These are phyloP conservation scores for Penicillium griseofulvum DNA, from an alignment of 2,329 filamentous ascomycete species.

Conservation along the genomic window DNA sequence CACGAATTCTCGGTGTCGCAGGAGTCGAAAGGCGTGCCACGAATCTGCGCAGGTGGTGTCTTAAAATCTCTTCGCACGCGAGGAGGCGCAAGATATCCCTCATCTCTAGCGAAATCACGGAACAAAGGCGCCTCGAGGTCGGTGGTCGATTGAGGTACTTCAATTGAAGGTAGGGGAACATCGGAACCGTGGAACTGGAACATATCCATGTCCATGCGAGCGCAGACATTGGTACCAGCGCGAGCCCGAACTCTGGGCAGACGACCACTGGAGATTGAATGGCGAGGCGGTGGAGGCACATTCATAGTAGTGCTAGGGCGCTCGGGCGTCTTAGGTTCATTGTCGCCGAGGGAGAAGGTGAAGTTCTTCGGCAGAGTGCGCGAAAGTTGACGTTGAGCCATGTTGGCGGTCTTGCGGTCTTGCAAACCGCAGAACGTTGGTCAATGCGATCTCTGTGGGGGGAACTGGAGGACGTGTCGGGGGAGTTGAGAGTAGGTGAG, in stretches of 20 bases:
- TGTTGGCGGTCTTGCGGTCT: constrained; percentile 19
- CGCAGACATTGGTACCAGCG: constrained; percentile 38
- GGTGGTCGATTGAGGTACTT: constrained; percentile 34
- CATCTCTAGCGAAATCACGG: constrained; percentile 28
- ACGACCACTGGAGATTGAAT: constrained; percentile 42
- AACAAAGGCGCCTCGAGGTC: constrained; percentile 26
- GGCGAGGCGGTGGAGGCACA: constrained; percentile 46
- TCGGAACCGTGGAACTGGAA: constrained; percentile 36
- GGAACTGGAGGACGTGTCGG: constrained; percentile 9
- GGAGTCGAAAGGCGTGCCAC: constrained; percentile 35
- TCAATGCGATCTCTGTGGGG: constrained; percentile 6
- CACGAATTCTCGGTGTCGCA: constrained; percentile 27
- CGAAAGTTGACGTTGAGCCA: constrained; percentile 44
- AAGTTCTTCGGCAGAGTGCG: constrained; percentile 50
- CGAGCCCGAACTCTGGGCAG: constrained; percentile 41
- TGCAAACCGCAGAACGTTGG: constrained; percentile 8
- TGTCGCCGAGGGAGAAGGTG: constrained; percentile 39
- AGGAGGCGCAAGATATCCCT: constrained; percentile 41
- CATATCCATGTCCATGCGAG: constrained; percentile 36
- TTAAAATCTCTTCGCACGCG: constrained; percentile 39
- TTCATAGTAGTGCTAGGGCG: constrained; percentile 39
- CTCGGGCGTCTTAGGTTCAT: constrained; percentile 45
- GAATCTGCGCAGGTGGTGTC: constrained; percentile 48
- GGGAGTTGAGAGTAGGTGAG: not conserved
- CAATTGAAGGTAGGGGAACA: constrained; percentile 45